Base-by-base conservation (phyloP, 345 rosid species). In the Turnera subulata region DNA sequence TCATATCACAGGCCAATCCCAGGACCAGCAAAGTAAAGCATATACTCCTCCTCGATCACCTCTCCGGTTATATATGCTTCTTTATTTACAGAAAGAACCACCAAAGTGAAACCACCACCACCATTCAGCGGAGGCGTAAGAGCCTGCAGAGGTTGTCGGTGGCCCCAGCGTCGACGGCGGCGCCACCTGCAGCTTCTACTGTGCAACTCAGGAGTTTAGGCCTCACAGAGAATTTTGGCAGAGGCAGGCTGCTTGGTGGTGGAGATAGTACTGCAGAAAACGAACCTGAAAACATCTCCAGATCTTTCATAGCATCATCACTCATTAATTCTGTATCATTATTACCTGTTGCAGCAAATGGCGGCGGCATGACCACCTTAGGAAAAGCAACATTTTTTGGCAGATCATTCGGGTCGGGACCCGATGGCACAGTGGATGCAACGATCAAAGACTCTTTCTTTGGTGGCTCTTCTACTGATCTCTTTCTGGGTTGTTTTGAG, bases 71-170 rank as follows among this genome's bases (percentile, higher is more conserved):
- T 29, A 29, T 29, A 29, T 29, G 35, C 35, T 53, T 12, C 11
- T 51, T 52, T 17, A 26, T 52, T 11, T 29, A 52, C 55, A 52
- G 14, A 2, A 7, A 24, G 33, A 21, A n/a, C 5, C 9, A 15
- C 42, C 1, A 0, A 49, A 13, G 0, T 37, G 48, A 71, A 53
- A 40, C 35, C 29, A 24, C 17, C 15, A 8, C 22, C 6, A n/a
- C n/a, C n/a, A 40, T 46, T 84, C 80, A 85, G 53, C 69, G 80
- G 74, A 89, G 81, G 63, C 83, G 88, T 54, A 84, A 65, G 43
- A 84, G 73, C 42, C 91, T 81, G 38, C 87, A 82, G 79, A 75
- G 87, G 58, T 70, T 68, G 55, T 82, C 83, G 6, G 88, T 69
- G 23, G 91, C 88, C 33, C 84, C 86, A 42, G 68, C 65, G 6